Conservation (phyloP, 441 rosid species). For the Hura crepitans region DNA sequence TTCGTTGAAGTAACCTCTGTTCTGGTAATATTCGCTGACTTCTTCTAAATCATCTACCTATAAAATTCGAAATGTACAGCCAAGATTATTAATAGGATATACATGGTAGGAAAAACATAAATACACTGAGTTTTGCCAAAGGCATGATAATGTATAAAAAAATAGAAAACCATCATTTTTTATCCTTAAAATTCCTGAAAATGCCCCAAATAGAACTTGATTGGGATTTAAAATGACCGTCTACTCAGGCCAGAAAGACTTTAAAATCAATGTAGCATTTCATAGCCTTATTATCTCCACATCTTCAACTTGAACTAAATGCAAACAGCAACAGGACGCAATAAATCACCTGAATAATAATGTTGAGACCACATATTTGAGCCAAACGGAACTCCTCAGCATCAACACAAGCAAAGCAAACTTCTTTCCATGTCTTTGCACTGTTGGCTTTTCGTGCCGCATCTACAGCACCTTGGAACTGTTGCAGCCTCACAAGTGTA, state of each 20-base stretch:
- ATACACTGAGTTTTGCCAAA: neutral
- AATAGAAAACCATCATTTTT: neutral
- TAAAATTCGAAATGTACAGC: slow-evolving; percentile 6
- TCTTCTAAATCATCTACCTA: slow-evolving; percentile 99
- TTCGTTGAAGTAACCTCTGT: slow-evolving; percentile 96
- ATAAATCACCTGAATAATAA: slow-evolving; percentile 73
- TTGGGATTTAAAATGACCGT: neutral
- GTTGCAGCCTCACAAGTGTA: slow-evolving; percentile 88
- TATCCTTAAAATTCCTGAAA: neutral
- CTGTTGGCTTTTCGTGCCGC: slow-evolving; percentile 99
- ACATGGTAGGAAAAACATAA: neutral
- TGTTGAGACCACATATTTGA: slow-evolving; percentile 95
- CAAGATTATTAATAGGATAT: neutral
- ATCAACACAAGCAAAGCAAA: slow-evolving; percentile 99
- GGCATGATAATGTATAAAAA: neutral
- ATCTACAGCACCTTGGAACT: slow-evolving; percentile 98
- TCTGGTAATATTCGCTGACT: slow-evolving; percentile 96
- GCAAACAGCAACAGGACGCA: neutral
- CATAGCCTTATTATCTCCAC: neutral
- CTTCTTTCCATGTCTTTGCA: slow-evolving; percentile 99
- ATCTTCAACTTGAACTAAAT: neutral
- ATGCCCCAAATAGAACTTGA: neutral
- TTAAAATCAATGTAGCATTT: neutral
- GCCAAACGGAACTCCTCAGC: slow-evolving; percentile 99
- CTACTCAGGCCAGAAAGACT: neutral